Evolutionary conservation across 1,284 basidiomycete species (phyloP), one percentile per base, ranked within the genome.

Genomic region (Schizophyllum amplum): DNA sequence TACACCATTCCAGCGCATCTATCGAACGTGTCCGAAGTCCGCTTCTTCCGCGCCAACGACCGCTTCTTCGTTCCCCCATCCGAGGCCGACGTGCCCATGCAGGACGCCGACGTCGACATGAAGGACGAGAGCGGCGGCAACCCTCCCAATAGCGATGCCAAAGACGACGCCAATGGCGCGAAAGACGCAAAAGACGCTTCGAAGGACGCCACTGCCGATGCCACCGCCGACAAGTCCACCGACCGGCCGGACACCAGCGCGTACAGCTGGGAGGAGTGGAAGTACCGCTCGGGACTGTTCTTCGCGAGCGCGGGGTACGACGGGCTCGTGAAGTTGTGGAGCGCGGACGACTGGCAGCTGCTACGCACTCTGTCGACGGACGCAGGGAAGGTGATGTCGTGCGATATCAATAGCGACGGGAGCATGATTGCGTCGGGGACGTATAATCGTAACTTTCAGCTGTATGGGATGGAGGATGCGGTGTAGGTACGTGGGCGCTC

Each of bases 1-100:
- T 94, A 98, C 71, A 98, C 94, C 22, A 98, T 99, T 61, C 94
- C 96, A 1, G 97, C 95, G 0, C 97, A 99, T 75, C 83, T 87
- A 46, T 94, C 91, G 42, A 94, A 94, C 64, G 91, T 99, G 53
- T 89, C 96, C 9, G 97, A 99, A 65, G 81, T 99, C 47, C 86
- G 90, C 22, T 99, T 98, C 78, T 99, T 94, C 83, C 82, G 85
- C 56, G 76, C 79, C 9, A 72, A 77, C 56, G 77, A 82, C 59
- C 67, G 73, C 4, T 71, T 68, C 63, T 75, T 75, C 63, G 73
- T 73, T 59, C n/a, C n/a, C 58, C 26, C 59, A 51, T 57, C 54
- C 69, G 57, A 66, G 21, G 27, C 58, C 33, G 55, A 61, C 5
- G 71, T 72, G 46, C 64, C 33, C 13, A 42, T 17, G 68, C 24